Evolutionary conservation across 768 basidiomycete genomes (phyloP), one percentile per base, ranked within the genome.

Genomic region (Leucocoprinus birnbaumii): DNA sequence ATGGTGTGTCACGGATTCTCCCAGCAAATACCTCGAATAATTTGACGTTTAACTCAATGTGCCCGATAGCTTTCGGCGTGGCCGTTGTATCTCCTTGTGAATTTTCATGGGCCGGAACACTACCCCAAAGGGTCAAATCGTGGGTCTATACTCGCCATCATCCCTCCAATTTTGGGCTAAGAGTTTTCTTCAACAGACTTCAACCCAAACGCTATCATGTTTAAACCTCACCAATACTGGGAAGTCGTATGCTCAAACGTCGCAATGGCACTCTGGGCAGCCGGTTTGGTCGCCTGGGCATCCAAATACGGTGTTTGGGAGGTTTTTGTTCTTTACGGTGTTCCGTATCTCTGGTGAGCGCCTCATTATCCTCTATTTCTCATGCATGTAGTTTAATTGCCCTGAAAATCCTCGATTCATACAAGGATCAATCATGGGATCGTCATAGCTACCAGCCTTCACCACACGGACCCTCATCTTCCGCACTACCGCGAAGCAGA

Each of bases 391-490:
- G n/a, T n/a, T n/a, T n/a, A n/a, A 25, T 2, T 25, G 13, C 11
- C 25, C n/a, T 31, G 31, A 31, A 31, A 31, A 5, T 5, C 11
- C 31, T 31, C n/a, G n/a, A n/a, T n/a, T n/a, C n/a, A n/a, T n/a
- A n/a, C n/a, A n/a, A 86, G 83, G 85, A 84, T 88, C 52, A 92
- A 92, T 78, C 91, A 94, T 78, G 96, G 94, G 94, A 80, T 98
- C 51, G 92, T 98, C 55, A 65, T 94, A 63, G 96, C 97, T 76
- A 97, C 94, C 19, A 98, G 93, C 88, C 79, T 98, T 48, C 96
- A 99, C 75, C 96, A 99, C 78, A 98, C 96, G 63, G 96, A 98
- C 73, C 93, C 95, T 18, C 70, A 89, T 44, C 83, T 98, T 43
- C 95, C 95, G 47, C 96, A 98, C 73, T 98, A 97, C 80, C 89